A percentile compares a stretch with the other conserved stretches of the same genome.
phyloP scores from a whole-genome alignment of 106 monocot species.

The Dendrobium catenatum region DNA sequence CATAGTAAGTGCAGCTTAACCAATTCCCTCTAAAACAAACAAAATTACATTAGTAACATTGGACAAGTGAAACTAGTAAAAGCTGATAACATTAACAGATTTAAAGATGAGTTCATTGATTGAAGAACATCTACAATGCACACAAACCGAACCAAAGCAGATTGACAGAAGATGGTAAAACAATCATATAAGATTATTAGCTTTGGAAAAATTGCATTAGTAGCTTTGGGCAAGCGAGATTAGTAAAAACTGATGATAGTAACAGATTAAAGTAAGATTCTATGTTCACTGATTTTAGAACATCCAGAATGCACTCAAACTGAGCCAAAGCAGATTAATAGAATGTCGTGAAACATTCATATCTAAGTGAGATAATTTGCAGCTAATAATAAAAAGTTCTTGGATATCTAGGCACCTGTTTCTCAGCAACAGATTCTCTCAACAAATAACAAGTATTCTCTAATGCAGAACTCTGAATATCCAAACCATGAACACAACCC shows the following conservation, averaged over 20 bases:
- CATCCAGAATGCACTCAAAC: background rate
- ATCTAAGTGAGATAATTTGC: background rate
- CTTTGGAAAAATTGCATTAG: background rate
- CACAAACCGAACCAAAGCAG: too few species aligned
- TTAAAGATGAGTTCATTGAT: too few species aligned
- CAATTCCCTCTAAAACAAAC: constrained; percentile 40
- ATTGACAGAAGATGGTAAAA: too few species aligned
- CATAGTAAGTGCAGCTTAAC: constrained; percentile 65
- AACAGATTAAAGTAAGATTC: background rate
- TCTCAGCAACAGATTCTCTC: constrained; percentile 25
- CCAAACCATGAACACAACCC: constrained; percentile 85
- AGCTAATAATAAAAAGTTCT: background rate
- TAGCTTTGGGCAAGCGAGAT: background rate
- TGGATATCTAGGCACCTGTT: constrained; percentile 35
- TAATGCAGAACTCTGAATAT: constrained; percentile 69
- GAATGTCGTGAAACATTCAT: background rate
- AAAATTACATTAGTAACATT: background rate
- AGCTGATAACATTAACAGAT: background rate
- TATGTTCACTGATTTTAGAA: background rate
- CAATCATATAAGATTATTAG: too few species aligned
- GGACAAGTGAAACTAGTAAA: background rate
- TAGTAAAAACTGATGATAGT: background rate
- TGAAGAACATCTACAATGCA: too few species aligned
- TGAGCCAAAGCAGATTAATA: background rate
- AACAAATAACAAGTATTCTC: constrained; percentile 60